phyloP scores from a whole-genome alignment of 352 stramenopile genomes.

The Phytophthora quininea region DNA sequence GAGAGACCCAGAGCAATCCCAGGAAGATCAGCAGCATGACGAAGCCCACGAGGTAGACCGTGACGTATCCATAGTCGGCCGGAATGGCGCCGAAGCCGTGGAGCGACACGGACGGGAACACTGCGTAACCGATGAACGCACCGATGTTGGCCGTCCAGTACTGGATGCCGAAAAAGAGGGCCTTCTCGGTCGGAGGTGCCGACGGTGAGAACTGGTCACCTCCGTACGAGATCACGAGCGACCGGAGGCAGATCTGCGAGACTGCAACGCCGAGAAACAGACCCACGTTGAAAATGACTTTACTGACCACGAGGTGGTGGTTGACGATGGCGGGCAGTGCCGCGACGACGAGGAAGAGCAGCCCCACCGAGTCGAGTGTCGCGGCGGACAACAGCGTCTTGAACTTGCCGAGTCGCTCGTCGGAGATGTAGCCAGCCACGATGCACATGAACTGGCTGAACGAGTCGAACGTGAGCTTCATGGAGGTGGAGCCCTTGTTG shows the following conservation, averaged over 20 bases:
- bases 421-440: conserved; percentile 64
- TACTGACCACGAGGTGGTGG: conserved; percentile 11
- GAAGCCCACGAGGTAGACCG: not conserved
- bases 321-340: conserved; percentile 39
- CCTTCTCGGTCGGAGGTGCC: conserved; percentile 42
- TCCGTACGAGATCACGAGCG: conserved; percentile 63
- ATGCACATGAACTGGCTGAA: conserved; percentile 68
- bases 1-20: conserved; percentile 12
- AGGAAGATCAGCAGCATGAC: not conserved
- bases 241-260: conserved; percentile 50
- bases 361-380: conserved; percentile 42
- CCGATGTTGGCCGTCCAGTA: conserved; percentile 82
- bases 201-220: conserved; percentile 59
- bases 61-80: not conserved
- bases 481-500: conserved; percentile 56
- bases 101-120: conserved; percentile 71
- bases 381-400: conserved; percentile 27
- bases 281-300: conserved; percentile 51
- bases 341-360: conserved; percentile 50
- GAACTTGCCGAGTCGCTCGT: conserved; percentile 54
- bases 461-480: conserved; percentile 73
- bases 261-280: conserved; percentile 53
- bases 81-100: conserved; percentile 48
- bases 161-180: conserved; percentile 79
- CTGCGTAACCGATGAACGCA: conserved; percentile 67